Evolutionary conservation across 257 asterid genomes (phyloP).

Genomic region (Solanum acaule): DNA sequence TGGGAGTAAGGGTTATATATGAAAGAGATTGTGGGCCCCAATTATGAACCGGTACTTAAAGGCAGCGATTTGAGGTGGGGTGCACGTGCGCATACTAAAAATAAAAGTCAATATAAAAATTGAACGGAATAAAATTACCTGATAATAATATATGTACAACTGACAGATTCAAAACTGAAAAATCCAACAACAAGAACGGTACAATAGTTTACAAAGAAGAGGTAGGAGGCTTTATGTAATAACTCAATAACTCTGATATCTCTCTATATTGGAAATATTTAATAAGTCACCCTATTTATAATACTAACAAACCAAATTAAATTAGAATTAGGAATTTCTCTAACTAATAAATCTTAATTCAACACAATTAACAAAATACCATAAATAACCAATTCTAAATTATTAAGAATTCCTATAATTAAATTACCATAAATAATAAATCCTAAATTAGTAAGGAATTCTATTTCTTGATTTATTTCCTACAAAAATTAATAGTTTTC

Average conservation of each 20-base stretch:
- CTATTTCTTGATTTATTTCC: background rate
- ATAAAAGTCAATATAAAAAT: too few species aligned
- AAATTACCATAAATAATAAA: background rate
- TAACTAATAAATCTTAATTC: too few species aligned
- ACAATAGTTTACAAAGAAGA: too few species aligned
- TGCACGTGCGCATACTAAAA: background rate
- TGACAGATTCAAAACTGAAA: too few species aligned
- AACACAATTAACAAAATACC: background rate
- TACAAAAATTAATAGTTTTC: background rate
- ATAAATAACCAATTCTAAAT: too few species aligned
- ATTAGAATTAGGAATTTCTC: background rate
- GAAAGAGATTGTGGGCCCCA: background rate
- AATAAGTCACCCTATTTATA: too few species aligned
- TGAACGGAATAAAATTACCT: background rate
- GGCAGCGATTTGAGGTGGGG: background rate
- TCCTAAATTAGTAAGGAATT: background rate
- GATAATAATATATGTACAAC: too few species aligned
- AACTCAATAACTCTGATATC: background rate
- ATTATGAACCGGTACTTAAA: background rate
- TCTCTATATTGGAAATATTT: too few species aligned
- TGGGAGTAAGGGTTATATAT: background rate
- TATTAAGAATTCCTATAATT: too few species aligned
- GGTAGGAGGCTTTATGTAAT: background rate
- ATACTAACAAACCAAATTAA: too few species aligned
- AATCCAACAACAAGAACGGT: accelerated